Evolutionary conservation across 495 filamentous ascomycete genomes (phyloP).

Genomic region (Neurospora sp.): DNA sequence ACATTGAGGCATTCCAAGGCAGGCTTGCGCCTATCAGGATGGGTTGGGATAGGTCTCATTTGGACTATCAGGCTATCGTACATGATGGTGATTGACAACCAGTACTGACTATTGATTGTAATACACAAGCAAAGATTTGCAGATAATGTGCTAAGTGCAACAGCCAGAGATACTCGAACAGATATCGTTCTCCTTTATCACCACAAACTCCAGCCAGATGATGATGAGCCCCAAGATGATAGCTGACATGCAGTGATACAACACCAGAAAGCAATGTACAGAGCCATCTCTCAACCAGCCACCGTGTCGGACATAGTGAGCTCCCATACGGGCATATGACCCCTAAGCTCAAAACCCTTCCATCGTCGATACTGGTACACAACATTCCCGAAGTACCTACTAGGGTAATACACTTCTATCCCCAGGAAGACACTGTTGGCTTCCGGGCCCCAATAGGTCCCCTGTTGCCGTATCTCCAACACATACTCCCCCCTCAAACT

Average conservation of each 20-base stretch:
- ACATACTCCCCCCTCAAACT: not conserved
- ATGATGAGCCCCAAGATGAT: not conserved
- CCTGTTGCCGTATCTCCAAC: not conserved
- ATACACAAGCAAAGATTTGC: not conserved
- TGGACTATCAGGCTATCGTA: not conserved
- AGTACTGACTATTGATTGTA: not conserved
- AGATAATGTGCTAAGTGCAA: not conserved
- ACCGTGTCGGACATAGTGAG: not conserved
- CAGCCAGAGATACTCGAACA: not conserved
- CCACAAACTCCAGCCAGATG: not conserved
- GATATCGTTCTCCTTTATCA: not conserved
- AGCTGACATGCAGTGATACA: not conserved
- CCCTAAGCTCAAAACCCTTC: not conserved
- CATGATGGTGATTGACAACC: not conserved
- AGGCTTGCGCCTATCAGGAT: not conserved
- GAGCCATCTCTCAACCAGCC: not conserved
- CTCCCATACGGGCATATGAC: not conserved
- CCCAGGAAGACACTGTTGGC: not conserved
- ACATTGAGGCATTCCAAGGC: not conserved
- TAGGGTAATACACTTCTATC: not conserved
- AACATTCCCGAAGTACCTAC: not conserved
- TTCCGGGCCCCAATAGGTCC: not conserved
- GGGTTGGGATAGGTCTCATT: not conserved
- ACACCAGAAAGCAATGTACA: not conserved
- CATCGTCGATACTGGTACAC: not conserved